A percentile compares a stretch with the other conserved stretches of the same genome.
Conservation (phyloP, 2,329 filamentous ascomycete species). For the Botrytis deweyae region DNA sequence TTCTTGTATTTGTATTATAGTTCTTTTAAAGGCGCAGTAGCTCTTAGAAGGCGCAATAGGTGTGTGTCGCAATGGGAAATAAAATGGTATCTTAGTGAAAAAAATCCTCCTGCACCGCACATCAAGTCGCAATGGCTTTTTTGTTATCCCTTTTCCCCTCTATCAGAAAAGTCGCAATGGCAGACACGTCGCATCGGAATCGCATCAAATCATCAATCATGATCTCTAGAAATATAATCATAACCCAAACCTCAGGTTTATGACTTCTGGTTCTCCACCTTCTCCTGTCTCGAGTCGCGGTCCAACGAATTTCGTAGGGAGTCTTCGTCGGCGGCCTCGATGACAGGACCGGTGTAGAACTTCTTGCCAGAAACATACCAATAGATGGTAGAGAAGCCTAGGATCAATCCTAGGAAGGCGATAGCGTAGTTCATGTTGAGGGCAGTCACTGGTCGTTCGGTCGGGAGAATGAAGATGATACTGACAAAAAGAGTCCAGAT, state of each 20-base stretch:
- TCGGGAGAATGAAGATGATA: slow-evolving; percentile 55
- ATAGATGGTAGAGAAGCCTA: slow-evolving; percentile 45
- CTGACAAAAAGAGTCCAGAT: slow-evolving; percentile 54
- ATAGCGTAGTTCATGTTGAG: slow-evolving; percentile 55
- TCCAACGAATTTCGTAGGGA: slow-evolving; percentile 12
- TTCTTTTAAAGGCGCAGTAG: not conserved
- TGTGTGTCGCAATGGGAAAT: slow-evolving; percentile 12
- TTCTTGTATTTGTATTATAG: not conserved
- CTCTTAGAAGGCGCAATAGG: slow-evolving; percentile 9
- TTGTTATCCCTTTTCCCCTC: not conserved
- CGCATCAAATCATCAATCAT: slow-evolving; percentile 20
- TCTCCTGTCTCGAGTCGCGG: slow-evolving; percentile 19
- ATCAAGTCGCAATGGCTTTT: slow-evolving; percentile 12
- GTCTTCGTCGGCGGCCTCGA: slow-evolving; percentile 32
- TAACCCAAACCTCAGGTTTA: slow-evolving; percentile 21
- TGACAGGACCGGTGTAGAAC: slow-evolving; percentile 50
- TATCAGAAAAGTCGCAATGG: slow-evolving; percentile 5
- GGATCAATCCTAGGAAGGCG: slow-evolving; percentile 49
- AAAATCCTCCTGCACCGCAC: not conserved
- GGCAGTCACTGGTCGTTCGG: slow-evolving; percentile 46
- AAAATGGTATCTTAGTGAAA: slow-evolving; percentile 11
- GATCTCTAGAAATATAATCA: slow-evolving; percentile 15
- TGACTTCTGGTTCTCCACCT: slow-evolving; percentile 10
- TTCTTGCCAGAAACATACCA: slow-evolving; percentile 48
- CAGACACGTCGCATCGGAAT: slow-evolving; percentile 14